phyloP scores from a whole-genome alignment of 306 rosid genomes.

The Fragaria iinumae region DNA sequence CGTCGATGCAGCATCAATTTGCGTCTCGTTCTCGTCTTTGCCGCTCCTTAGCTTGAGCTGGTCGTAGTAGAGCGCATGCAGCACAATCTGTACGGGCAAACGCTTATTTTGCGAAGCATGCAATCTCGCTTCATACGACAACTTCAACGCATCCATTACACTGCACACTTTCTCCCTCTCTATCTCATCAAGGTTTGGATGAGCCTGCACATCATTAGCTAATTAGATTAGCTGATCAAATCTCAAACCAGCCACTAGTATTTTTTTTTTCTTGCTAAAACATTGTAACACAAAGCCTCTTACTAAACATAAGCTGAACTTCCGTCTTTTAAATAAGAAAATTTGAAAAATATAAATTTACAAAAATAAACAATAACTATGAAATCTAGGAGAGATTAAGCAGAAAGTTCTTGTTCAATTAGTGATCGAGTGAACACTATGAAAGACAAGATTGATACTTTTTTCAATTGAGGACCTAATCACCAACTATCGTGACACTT shows the following conservation, averaged over 20 bases:
- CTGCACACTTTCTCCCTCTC: conserved; percentile 88
- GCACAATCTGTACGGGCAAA: conserved; percentile 74
- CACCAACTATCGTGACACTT: no score
- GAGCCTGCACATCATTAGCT: conserved; percentile 44
- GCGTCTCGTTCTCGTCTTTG: conserved; percentile 24
- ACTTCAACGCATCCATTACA: conserved; percentile 73
- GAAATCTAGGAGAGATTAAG: no score
- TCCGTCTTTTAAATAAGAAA: no score
- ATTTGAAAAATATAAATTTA: no score
- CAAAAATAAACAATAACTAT: no score
- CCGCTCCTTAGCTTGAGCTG: conserved; percentile 78
- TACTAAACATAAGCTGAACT: no score
- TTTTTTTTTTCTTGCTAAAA: no score
- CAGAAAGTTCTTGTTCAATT: no score
- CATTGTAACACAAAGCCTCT: no score
- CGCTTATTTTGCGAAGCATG: conserved; percentile 93
- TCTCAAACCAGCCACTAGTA: background rate
- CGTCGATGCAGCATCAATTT: conserved; percentile 12
- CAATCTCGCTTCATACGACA: conserved; percentile 76
- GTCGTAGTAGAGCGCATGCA: conserved; percentile 85
- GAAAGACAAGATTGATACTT: no score
- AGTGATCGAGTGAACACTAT: no score
- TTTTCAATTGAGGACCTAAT: no score
- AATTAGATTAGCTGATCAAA: background rate
- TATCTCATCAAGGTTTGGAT: conserved; percentile 74